Conservation (phyloP, 2,329 filamentous ascomycete species). For the Microcera coccophila region DNA sequence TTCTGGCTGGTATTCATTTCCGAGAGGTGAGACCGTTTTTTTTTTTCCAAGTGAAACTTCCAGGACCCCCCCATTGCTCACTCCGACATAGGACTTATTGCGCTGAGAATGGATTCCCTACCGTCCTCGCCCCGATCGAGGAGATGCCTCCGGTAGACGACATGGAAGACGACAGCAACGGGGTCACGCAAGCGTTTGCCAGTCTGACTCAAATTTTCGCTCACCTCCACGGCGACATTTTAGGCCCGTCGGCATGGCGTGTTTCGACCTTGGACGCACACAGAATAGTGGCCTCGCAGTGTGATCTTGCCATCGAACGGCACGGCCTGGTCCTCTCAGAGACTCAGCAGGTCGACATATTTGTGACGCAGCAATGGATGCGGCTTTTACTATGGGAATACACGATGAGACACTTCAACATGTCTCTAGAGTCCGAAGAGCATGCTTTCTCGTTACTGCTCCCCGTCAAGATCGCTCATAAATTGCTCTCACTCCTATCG, state of each 20-base stretch:
- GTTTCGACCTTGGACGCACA: slow-evolving; percentile 15
- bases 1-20: slow-evolving; percentile 27
- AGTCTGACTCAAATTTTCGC: slow-evolving; percentile 23
- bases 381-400: slow-evolving; percentile 27
- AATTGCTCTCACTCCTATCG: slow-evolving; percentile 23
- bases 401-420: slow-evolving; percentile 23
- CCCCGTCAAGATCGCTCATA: slow-evolving; percentile 24
- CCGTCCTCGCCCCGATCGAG: slow-evolving; percentile 22
- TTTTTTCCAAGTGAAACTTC: no score
- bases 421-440: slow-evolving; percentile 23
- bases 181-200: slow-evolving; percentile 18
- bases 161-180: slow-evolving; percentile 9
- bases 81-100: slow-evolving; percentile 1
- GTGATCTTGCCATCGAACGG: slow-evolving; percentile 14
- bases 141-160: slow-evolving; percentile 18
- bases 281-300: slow-evolving; percentile 20
- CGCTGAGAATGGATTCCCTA: slow-evolving; percentile 21
- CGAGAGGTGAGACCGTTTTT: slow-evolving; percentile 1
- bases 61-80: no score
- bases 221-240: slow-evolving; percentile 20
- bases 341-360: slow-evolving; percentile 24
- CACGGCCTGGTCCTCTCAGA: slow-evolving; percentile 18
- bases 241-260: slow-evolving; percentile 14
- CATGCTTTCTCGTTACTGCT: slow-evolving; percentile 25
- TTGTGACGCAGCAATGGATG: slow-evolving; percentile 29